Evolutionary conservation across 2,329 filamentous ascomycete genomes (phyloP).

Genomic region (Fusarium abutilonis): DNA sequence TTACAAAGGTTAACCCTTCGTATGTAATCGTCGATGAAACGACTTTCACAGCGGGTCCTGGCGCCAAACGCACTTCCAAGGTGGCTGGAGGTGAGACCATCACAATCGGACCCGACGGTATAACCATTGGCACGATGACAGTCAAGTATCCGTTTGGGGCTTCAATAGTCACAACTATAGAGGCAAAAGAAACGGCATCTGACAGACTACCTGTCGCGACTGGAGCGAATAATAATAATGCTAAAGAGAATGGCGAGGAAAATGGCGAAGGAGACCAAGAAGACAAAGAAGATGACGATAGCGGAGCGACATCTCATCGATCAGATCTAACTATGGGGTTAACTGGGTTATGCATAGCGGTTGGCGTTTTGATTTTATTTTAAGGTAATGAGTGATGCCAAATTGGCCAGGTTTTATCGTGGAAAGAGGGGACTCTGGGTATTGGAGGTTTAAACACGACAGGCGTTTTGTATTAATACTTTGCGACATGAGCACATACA

Average conservation of each 20-base stretch:
- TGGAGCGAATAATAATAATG: slow-evolving; percentile 28
- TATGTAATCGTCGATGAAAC: slow-evolving; percentile 60
- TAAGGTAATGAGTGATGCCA: slow-evolving; percentile 30
- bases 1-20: slow-evolving; percentile 60
- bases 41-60: slow-evolving; percentile 63
- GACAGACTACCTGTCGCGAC: slow-evolving; percentile 44
- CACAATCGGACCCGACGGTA: slow-evolving; percentile 61
- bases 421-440: not conserved
- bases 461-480: not conserved
- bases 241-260: slow-evolving; percentile 39
- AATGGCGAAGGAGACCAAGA: slow-evolving; percentile 37
- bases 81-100: slow-evolving; percentile 62
- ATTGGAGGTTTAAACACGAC: not conserved
- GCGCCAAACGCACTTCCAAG: slow-evolving; percentile 55
- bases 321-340: slow-evolving; percentile 35
- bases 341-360: slow-evolving; percentile 51
- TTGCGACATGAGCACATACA: not conserved
- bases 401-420: slow-evolving; percentile 5
- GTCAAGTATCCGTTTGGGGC: slow-evolving; percentile 58
- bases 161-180: slow-evolving; percentile 55
- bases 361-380: slow-evolving; percentile 53
- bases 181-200: slow-evolving; percentile 44
- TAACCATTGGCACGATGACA: slow-evolving; percentile 59
- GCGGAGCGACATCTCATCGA: slow-evolving; percentile 13
- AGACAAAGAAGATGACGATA: slow-evolving; percentile 41